Conservation (phyloP, 768 basidiomycete genomes). For the Chalciporus pseudorubinellus region DNA sequence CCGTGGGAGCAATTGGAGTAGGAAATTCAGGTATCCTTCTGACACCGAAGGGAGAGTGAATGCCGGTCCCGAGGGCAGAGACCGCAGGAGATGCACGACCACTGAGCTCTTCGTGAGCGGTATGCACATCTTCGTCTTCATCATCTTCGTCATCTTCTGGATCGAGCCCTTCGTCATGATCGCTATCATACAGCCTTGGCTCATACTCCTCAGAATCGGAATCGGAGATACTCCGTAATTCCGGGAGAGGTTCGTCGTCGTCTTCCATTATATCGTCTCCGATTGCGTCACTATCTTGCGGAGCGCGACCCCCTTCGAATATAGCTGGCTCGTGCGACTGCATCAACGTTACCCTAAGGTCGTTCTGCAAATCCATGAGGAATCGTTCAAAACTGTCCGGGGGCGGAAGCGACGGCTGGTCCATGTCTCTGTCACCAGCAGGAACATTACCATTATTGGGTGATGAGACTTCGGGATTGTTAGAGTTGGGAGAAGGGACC, state of each 20-base stretch:
- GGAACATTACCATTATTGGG: conserved; percentile 4
- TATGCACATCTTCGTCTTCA: conserved; percentile 26
- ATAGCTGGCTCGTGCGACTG: conserved; percentile 27
- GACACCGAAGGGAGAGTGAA: conserved; percentile 9
- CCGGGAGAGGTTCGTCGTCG: conserved; percentile 17
- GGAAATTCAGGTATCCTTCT: conserved; percentile 1
- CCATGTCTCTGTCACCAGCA: conserved; percentile 12
- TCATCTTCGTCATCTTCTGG: conserved; percentile 30
- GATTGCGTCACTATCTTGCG: conserved; percentile 10
- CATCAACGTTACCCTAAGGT: conserved; percentile 62
- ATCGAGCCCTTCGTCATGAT: conserved; percentile 27
- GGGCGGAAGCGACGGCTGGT: conserved; percentile 32
- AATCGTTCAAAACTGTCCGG: conserved; percentile 82
- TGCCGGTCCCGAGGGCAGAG: conserved; percentile 18
- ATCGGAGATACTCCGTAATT: conserved; percentile 23
- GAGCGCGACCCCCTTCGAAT: neutral
- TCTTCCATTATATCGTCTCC: conserved; percentile 18
- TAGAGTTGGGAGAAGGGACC: conserved; percentile 3
- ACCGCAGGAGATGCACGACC: conserved; percentile 27
- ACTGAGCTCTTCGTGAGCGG: conserved; percentile 20
- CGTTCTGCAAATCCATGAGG: conserved; percentile 72
- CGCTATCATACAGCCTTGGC: conserved; percentile 13
- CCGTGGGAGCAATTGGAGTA: neutral
- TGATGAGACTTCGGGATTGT: conserved; percentile 7
- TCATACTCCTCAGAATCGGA: conserved; percentile 31